These are phyloP conservation scores for Microcyclosporella mali DNA, from an alignment of 2,329 filamentous ascomycete species.

Conservation along the genomic window DNA sequence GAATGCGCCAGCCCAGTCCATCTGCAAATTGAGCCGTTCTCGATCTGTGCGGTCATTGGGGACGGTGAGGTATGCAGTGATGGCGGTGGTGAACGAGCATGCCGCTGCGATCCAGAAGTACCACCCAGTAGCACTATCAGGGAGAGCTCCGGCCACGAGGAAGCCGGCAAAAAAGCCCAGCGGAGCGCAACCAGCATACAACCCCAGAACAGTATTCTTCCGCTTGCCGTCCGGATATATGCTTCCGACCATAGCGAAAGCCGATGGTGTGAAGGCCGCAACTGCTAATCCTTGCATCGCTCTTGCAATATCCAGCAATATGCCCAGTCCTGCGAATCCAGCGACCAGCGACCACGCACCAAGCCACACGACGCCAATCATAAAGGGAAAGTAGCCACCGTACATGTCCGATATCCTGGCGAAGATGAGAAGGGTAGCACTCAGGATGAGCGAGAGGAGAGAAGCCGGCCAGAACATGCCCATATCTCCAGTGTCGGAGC, in stretches of 20 bases:
- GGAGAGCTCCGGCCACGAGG: constrained; percentile 28
- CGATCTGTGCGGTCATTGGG: constrained; percentile 30
- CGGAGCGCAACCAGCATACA: constrained; percentile 34
- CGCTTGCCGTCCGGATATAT: constrained; percentile 30
- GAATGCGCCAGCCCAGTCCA: constrained; percentile 33
- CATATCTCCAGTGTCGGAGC: constrained; percentile 12
- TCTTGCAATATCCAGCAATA: constrained; percentile 29
- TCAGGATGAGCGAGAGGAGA: constrained; percentile 30
- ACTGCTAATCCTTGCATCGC: constrained; percentile 35
- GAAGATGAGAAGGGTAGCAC: constrained; percentile 29
- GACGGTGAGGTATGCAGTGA: constrained; percentile 30
- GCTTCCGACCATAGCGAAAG: constrained; percentile 30
- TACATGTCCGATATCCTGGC: constrained; percentile 33
- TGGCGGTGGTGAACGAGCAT: constrained; percentile 22
- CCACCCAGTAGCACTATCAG: constrained; percentile 23
- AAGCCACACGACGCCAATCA: constrained; percentile 32
- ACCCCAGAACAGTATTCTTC: constrained; percentile 30
- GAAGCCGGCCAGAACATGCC: constrained; percentile 33
- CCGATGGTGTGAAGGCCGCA: constrained; percentile 32
- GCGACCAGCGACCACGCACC: constrained; percentile 31
- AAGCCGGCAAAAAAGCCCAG: constrained; percentile 34
- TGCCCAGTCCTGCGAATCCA: constrained; percentile 23
- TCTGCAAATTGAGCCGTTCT: constrained; percentile 27
- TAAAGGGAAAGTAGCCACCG: constrained; percentile 32
- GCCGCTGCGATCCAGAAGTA: constrained; percentile 32